A percentile compares a stretch with the other conserved stretches of the same genome.
phyloP scores from a whole-genome alignment of 257 asterid genomes.

The Asclepias syriaca region DNA sequence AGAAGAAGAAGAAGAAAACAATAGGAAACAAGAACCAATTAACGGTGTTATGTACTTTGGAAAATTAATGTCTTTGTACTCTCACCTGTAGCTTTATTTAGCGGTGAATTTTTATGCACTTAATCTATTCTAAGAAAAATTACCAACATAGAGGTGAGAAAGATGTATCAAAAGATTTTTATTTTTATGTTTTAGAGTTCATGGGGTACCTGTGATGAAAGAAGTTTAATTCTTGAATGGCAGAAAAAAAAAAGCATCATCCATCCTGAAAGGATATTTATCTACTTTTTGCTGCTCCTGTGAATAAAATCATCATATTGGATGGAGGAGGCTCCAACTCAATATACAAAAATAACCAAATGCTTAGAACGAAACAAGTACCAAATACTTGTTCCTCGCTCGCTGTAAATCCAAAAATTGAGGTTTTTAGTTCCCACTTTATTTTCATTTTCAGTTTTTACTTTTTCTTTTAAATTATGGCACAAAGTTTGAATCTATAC shows the following conservation, averaged over 20 bases:
- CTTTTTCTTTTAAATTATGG: too few relatives aligned
- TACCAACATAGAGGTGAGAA: too few relatives aligned
- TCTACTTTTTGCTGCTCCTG: slow-evolving; percentile 1
- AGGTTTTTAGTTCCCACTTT: too few relatives aligned
- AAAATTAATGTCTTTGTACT: background rate
- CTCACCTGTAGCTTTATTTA: background rate
- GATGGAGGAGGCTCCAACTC: too few relatives aligned
- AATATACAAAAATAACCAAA: too few relatives aligned
- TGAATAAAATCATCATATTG: background rate
- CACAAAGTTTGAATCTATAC: too few relatives aligned
- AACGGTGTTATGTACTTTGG: background rate
- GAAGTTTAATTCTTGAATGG: background rate
- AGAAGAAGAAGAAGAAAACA: background rate
- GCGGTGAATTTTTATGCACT: background rate
- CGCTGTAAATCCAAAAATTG: too few relatives aligned
- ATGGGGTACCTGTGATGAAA: background rate
- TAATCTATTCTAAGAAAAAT: background rate
- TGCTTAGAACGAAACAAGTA: too few relatives aligned
- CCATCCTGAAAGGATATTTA: background rate
- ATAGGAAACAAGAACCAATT: background rate
- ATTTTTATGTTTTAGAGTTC: background rate
- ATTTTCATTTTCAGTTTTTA: too few relatives aligned
- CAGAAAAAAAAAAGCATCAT: background rate
- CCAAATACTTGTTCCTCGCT: too few relatives aligned
- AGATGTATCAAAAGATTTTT: background rate